Conservation (phyloP, 148 eudicot genomes). For the Rhododendron henanense region DNA sequence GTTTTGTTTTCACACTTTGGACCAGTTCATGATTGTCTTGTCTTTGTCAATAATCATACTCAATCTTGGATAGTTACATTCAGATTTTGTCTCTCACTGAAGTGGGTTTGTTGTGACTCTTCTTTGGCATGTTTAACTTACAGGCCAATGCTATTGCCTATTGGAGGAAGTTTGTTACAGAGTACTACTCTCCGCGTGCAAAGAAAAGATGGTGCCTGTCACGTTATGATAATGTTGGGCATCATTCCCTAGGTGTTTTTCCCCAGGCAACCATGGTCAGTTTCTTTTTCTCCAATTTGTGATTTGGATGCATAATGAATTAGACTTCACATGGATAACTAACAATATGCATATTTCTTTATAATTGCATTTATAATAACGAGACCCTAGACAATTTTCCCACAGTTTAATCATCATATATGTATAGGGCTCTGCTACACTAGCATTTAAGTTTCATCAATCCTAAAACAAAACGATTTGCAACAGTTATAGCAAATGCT, state of each 20-base stretch:
- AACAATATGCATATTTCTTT: neutral
- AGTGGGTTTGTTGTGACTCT: neutral
- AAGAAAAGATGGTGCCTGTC: conserved; percentile 98
- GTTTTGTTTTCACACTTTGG: neutral
- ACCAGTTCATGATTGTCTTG: neutral
- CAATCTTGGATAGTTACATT: neutral
- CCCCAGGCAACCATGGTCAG: conserved; percentile 85
- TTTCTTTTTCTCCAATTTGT: neutral
- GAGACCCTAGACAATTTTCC: neutral
- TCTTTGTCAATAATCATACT: neutral
- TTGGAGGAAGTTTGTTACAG: conserved; percentile 93
- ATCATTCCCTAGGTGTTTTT: conserved; percentile 84
- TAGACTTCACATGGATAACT: neutral
- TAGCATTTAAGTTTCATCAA: neutral
- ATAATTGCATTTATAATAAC: neutral
- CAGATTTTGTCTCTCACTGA: neutral
- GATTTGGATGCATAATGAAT: conserved; percentile 1
- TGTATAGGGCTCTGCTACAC: neutral
- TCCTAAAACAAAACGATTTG: neutral
- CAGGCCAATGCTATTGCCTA: conserved; percentile 85
- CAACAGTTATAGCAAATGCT: neutral
- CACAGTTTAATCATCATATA: neutral
- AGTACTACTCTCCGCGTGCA: conserved; percentile 89
- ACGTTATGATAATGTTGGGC: conserved; percentile 78
- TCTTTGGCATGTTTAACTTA: conserved; percentile 12